Base-by-base conservation (phyloP, 2,329 filamentous ascomycete species). In the Aureobasidium subglaciale region DNA sequence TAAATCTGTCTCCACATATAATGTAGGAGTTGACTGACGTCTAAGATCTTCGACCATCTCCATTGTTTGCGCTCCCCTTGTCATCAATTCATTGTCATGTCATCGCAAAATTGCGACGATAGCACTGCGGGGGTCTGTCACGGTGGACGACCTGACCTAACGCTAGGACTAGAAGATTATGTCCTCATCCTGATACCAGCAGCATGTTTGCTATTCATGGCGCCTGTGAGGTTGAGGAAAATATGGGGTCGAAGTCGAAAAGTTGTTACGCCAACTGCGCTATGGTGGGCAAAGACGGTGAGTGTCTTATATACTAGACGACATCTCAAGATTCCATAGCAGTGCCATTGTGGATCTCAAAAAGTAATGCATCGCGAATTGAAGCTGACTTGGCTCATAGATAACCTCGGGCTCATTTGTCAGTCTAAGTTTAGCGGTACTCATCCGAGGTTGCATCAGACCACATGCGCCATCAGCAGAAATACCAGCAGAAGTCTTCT, bases 141-240 rank as follows among this genome's bases (percentile, higher is more conserved):
- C 43, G 38, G 38, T 9, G 50, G 50, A 16, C 50, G 50, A 8
- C 50, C 50, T 8, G 65, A 64, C 43, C 63, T 67, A 56, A 67
- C 65, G 13, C 49, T 67, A 9, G 56, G 61, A 25, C 66, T 67
- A 25, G 64, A 67, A 49, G 62, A 67, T 37, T 65, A 59, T 62
- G 57, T 65, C 25, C 55, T 67, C 16, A 61, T 63, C 3, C 57
- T 66, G 5, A 57, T 66, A 20, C 64, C 64, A 0, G 62, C 65
- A 27, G 62, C 60, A 25, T 37, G 59, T 30, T 55, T 66, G n/a
- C 55, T 66, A 4, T 42, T 66, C 15, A 58, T 66, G 22, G 64
- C 63, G 9, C 63, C 64, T 16, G 10, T 65, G 7, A 63, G 65
- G 58, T 59, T 67, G 35, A 60, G 59, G 27, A 67, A 62, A 3